These are phyloP conservation scores for Phytophthora citricola DNA, from an alignment of 352 stramenopile species.

Conservation along the genomic window DNA sequence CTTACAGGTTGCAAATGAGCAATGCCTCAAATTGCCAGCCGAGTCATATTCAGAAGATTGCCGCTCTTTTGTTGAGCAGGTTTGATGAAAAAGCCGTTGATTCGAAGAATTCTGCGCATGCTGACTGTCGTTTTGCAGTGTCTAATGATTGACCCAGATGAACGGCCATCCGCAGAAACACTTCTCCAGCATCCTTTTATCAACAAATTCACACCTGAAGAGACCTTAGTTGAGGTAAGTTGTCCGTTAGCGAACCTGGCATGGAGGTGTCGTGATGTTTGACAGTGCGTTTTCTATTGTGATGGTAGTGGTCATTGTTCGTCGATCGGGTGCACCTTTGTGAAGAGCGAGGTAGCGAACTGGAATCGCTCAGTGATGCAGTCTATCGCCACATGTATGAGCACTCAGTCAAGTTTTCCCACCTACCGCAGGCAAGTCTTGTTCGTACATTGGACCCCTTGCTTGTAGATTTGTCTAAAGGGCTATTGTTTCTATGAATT, in stretches of 20 bases:
- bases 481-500: constrained; percentile 1
- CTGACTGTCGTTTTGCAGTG: constrained; percentile 45
- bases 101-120: not conserved
- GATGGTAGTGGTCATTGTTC: constrained; percentile 66
- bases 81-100: constrained; percentile 17
- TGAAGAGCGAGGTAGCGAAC: constrained; percentile 62
- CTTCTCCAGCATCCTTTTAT: constrained; percentile 81
- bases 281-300: constrained; percentile 6
- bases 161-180: constrained; percentile 67
- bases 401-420: constrained; percentile 76
- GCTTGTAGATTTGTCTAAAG: not conserved
- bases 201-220: constrained; percentile 65
- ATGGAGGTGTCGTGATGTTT: constrained; percentile 22
- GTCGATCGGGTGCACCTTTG: constrained; percentile 63
- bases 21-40: constrained; percentile 67
- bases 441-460: not conserved
- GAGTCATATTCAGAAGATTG: constrained; percentile 76
- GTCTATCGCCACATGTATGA: constrained; percentile 85
- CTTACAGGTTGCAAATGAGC: constrained; percentile 77
- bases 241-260: not conserved
- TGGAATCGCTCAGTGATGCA: constrained; percentile 74
- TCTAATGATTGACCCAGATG: constrained; percentile 67
- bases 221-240: constrained; percentile 71
- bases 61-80: constrained; percentile 73
- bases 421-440: constrained; percentile 69